These are phyloP conservation scores for Cryomyces minteri DNA, from an alignment of 495 filamentous ascomycete species.

Conservation along the genomic window DNA sequence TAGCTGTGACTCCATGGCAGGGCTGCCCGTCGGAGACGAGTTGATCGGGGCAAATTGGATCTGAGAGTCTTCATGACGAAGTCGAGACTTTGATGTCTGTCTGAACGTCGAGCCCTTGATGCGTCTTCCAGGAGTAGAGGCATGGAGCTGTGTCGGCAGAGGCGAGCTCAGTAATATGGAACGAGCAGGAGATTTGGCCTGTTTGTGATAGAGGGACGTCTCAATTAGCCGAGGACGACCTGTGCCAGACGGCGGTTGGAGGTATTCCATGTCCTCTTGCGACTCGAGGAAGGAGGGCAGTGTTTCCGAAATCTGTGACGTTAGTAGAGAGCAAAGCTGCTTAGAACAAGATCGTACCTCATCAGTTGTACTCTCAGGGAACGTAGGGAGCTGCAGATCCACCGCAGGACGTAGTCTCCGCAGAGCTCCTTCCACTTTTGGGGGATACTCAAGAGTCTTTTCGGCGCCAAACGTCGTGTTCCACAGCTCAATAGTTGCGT, in stretches of 20 bases:
- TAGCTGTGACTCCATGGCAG: slow-evolving; percentile 37
- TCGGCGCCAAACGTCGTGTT: slow-evolving; percentile 34
- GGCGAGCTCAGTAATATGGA: not conserved
- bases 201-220: not conserved
- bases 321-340: not conserved
- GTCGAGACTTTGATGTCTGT: slow-evolving; percentile 20
- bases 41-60: slow-evolving; percentile 53
- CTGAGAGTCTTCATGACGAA: slow-evolving; percentile 62
- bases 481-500: slow-evolving; percentile 38
- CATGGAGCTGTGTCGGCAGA: not conserved
- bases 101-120: not conserved
- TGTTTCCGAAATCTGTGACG: not conserved
- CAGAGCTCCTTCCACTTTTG: slow-evolving; percentile 28
- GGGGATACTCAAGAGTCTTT: slow-evolving; percentile 26
- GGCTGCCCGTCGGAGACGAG: slow-evolving; percentile 28
- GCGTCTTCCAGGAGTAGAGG: not conserved
- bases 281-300: slow-evolving; percentile 30
- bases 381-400: slow-evolving; percentile 27
- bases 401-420: slow-evolving; percentile 25
- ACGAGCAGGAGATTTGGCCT: not conserved
- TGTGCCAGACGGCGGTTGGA: slow-evolving; percentile 3
- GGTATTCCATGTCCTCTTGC: slow-evolving; percentile 20
- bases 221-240: not conserved
- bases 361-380: slow-evolving; percentile 21
- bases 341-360: slow-evolving; percentile 13